Conservation (phyloP, 2,329 filamentous ascomycete species). For the Sphaceloma murrayae region DNA sequence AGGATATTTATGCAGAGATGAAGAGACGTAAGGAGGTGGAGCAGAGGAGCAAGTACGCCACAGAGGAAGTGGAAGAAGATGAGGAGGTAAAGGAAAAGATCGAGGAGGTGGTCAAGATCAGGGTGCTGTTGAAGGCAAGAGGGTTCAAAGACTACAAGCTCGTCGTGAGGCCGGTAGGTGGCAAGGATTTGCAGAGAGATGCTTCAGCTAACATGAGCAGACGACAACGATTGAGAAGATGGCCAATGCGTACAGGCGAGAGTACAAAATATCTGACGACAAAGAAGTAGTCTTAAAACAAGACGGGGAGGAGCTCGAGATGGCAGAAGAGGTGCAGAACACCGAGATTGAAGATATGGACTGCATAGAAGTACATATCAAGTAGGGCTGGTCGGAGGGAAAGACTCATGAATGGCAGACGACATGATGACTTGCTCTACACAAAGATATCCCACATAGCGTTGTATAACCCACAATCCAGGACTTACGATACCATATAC, state of each 20-base stretch:
- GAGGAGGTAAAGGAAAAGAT: constrained; percentile 19
- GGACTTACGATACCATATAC: neutral
- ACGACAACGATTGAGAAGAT: constrained; percentile 55
- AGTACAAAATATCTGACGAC: constrained; percentile 42
- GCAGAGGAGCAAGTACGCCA: constrained; percentile 17
- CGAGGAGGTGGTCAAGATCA: constrained; percentile 30
- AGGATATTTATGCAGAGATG: constrained; percentile 48
- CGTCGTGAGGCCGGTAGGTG: constrained; percentile 39
- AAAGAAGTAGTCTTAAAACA: constrained; percentile 55
- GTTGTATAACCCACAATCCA: neutral
- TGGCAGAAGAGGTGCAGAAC: constrained; percentile 50
- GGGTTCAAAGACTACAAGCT: constrained; percentile 43
- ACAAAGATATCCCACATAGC: neutral
- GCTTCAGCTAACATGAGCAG: constrained; percentile 27
- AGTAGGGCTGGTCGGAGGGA: too few species aligned
- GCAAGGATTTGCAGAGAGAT: neutral
- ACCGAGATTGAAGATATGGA: constrained; percentile 68
- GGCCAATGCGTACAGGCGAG: constrained; percentile 50
- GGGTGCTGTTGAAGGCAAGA: constrained; percentile 44
- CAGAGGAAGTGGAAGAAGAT: constrained; percentile 15
- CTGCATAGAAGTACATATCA: constrained; percentile 62
- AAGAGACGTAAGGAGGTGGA: constrained; percentile 40
- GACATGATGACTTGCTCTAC: neutral
- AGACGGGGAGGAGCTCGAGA: constrained; percentile 63
- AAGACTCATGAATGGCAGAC: too few species aligned